Evolutionary conservation across 805 yeast genomes (phyloP).

Genomic region (Kodamaea laetipori): DNA sequence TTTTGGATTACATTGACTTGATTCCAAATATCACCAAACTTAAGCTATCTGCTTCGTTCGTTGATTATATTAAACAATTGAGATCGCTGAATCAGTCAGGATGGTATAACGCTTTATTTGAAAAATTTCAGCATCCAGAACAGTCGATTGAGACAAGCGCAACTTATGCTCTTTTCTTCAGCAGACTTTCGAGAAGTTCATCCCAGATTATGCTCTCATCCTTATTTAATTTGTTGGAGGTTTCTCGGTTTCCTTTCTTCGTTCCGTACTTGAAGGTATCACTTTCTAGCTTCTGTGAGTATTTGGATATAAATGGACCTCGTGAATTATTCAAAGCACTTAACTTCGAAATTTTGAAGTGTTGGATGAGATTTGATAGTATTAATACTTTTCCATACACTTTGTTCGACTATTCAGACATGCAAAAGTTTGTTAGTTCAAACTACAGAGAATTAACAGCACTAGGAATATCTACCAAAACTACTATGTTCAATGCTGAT

Average conservation of each 20-base stretch:
- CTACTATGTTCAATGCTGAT: slow-evolving; percentile 1
- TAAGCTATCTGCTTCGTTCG: slow-evolving; percentile 20
- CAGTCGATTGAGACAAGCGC: slow-evolving; percentile 39
- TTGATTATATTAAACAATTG: slow-evolving; percentile 12
- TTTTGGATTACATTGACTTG: slow-evolving; percentile 12
- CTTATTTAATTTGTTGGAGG: slow-evolving; percentile 45
- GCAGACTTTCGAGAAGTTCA: slow-evolving; percentile 31
- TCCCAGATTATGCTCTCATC: slow-evolving; percentile 34
- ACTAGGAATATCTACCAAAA: slow-evolving; percentile 28
- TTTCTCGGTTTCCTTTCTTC: slow-evolving; percentile 34
- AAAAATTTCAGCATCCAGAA: slow-evolving; percentile 37
- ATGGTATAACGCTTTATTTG: slow-evolving; percentile 33
- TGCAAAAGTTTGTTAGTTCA: slow-evolving; percentile 31
- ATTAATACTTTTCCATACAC: slow-evolving; percentile 42
- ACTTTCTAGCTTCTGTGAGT: slow-evolving; percentile 24
- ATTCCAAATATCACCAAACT: slow-evolving; percentile 24
- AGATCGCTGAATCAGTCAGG: slow-evolving; percentile 20
- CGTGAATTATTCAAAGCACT: slow-evolving; percentile 30
- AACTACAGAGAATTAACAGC: slow-evolving; percentile 44
- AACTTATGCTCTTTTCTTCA: slow-evolving; percentile 40
- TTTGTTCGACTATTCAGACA: slow-evolving; percentile 38
- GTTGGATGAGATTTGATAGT: slow-evolving; percentile 43
- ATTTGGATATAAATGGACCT: slow-evolving; percentile 15
- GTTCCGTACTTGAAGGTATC: slow-evolving; percentile 31
- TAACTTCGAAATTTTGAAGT: slow-evolving; percentile 40